phyloP scores from a whole-genome alignment of 202 grass and related monocot species.

The Musa balbisiana region DNA sequence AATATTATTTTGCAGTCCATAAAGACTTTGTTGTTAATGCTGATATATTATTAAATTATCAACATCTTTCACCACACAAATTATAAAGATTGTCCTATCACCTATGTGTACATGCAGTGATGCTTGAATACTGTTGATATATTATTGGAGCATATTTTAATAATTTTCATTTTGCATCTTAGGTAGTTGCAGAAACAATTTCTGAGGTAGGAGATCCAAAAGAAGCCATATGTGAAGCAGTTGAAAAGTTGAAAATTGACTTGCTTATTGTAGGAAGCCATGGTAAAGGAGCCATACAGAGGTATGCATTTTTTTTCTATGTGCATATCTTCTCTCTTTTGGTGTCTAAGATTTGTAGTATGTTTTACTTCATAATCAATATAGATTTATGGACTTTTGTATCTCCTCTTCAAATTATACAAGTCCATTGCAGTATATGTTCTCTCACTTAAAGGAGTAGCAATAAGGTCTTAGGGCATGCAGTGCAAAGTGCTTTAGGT shows the following conservation, averaged over 20 bases:
- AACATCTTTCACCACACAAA: too few relatives aligned
- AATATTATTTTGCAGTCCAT: too few relatives aligned
- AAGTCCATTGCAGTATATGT: too few relatives aligned
- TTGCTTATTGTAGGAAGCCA: slow-evolving; percentile 62
- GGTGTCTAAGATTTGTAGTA: neutral
- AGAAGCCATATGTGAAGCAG: slow-evolving; percentile 51
- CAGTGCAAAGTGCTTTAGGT: too few relatives aligned
- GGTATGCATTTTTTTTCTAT: slow-evolving; percentile 20
- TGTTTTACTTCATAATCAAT: neutral
- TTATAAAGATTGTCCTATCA: too few relatives aligned
- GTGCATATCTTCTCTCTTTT: neutral
- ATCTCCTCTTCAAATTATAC: neutral
- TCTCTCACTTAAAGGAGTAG: too few relatives aligned
- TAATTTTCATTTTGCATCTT: neutral
- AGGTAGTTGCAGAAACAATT: slow-evolving; percentile 42
- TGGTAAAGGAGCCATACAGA: slow-evolving; percentile 48
- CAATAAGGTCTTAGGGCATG: too few relatives aligned
- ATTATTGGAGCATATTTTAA: neutral
- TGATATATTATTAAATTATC: too few relatives aligned
- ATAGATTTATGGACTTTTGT: neutral
- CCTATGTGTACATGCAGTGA: neutral
- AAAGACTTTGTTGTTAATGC: too few relatives aligned
- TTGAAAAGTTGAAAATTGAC: slow-evolving; percentile 39
- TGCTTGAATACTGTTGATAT: neutral
- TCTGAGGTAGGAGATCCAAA: slow-evolving; percentile 56